Percentiles rank a stretch among this genome's conserved stretches.
Evolutionary conservation across 78 protist species (phyloP).

Genomic region (Dictyostelium capitatum): DNA sequence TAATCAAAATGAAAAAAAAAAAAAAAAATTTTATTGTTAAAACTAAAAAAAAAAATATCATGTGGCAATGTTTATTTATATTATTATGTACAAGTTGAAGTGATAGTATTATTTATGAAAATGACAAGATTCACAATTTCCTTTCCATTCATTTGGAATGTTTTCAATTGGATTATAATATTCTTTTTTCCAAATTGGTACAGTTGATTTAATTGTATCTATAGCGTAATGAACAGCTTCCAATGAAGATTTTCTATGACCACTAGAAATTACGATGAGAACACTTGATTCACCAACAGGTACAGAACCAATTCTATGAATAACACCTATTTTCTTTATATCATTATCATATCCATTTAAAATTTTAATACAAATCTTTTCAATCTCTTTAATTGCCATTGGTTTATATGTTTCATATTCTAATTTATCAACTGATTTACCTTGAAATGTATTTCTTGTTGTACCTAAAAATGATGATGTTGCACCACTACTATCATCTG

Average conservation of each 20-base stretch:
- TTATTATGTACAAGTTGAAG: too few relatives aligned
- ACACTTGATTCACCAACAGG: slow-evolving; percentile 82
- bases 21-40: not conserved
- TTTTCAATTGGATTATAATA: slow-evolving; percentile 52
- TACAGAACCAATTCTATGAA: slow-evolving; percentile 75
- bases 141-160: slow-evolving; percentile 69
- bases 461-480: slow-evolving; percentile 77
- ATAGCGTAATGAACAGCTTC: slow-evolving; percentile 80
- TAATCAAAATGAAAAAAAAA: not conserved
- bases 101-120: slow-evolving; percentile 26
- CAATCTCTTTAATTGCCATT: slow-evolving; percentile 83
- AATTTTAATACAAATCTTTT: slow-evolving; percentile 20
- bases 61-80: too few relatives aligned
- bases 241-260: slow-evolving; percentile 82
- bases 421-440: slow-evolving; percentile 60
- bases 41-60: not conserved
- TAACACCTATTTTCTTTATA: slow-evolving; percentile 45
- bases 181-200: slow-evolving; percentile 91
- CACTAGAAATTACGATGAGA: slow-evolving; percentile 63
- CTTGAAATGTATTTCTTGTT: slow-evolving; percentile 79
- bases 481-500: slow-evolving; percentile 65
- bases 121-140: slow-evolving; percentile 82
- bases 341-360: slow-evolving; percentile 1
- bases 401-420: slow-evolving; percentile 87
- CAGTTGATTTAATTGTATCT: slow-evolving; percentile 85